These are phyloP conservation scores for Colletotrichum horii DNA, from an alignment of 2,329 filamentous ascomycete species.

Conservation along the genomic window DNA sequence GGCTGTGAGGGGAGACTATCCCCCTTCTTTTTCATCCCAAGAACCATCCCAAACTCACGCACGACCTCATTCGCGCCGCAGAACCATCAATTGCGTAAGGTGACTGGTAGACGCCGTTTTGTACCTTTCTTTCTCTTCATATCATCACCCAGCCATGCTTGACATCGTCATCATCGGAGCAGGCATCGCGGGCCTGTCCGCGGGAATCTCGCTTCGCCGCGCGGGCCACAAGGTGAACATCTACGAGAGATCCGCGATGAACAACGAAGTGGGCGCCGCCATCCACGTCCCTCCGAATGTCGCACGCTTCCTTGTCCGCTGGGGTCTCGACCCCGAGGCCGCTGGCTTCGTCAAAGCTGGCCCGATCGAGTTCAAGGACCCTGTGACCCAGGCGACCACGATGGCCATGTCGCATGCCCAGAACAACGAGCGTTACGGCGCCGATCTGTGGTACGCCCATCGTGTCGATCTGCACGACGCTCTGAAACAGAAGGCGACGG, in stretches of 20 bases:
- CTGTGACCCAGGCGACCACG: constrained; percentile 28
- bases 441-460: constrained; percentile 38
- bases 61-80: neutral
- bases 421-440: constrained; percentile 27
- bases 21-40: neutral
- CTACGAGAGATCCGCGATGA: constrained; percentile 42
- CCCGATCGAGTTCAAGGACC: constrained; percentile 20
- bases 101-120: neutral
- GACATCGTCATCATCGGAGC: constrained; percentile 47
- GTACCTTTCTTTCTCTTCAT: neutral
- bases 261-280: constrained; percentile 42
- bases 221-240: constrained; percentile 45
- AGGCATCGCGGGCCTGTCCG: constrained; percentile 45
- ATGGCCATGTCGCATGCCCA: constrained; percentile 23
- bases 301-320: constrained; percentile 35
- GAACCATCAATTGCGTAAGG: neutral
- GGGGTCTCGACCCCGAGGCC: constrained; percentile 37
- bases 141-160: constrained; percentile 30
- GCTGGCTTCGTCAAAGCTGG: constrained; percentile 31
- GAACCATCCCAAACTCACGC: neutral
- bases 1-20: neutral
- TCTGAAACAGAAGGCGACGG: constrained; percentile 38
- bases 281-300: constrained; percentile 44
- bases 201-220: constrained; percentile 39
- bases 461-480: constrained; percentile 44